Evolutionary conservation across 192 early-diverging fungal species (phyloP).

Genomic region (Podila verticillata): DNA sequence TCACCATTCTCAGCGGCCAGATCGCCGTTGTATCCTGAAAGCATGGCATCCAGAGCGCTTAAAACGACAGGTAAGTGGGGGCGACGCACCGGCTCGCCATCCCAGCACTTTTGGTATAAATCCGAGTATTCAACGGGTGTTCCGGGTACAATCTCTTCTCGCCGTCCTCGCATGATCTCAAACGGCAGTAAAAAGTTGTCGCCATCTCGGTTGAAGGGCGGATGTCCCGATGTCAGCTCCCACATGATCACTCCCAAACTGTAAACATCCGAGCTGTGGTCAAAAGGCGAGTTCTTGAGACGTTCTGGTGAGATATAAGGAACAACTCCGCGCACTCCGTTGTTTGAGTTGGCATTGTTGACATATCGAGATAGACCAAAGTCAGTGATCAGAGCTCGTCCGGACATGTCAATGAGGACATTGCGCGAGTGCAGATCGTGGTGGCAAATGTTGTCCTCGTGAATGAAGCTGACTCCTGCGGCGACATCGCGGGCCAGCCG

Average conservation of each 20-base stretch:
- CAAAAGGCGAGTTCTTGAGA: slow-evolving; percentile 32
- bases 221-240: slow-evolving; percentile 47
- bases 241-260: slow-evolving; percentile 57
- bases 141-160: slow-evolving; percentile 40
- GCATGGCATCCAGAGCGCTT: slow-evolving; percentile 12
- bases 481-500: slow-evolving; percentile 37
- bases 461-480: slow-evolving; percentile 51
- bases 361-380: slow-evolving; percentile 44
- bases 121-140: slow-evolving; percentile 48
- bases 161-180: slow-evolving; percentile 39
- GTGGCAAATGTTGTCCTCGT: slow-evolving; percentile 47
- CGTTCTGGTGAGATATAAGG: slow-evolving; percentile 55
- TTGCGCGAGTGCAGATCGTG: slow-evolving; percentile 52
- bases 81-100: slow-evolving; percentile 45
- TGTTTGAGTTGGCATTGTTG: slow-evolving; percentile 42
- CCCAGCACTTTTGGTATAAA: slow-evolving; percentile 55
- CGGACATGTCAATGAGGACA: slow-evolving; percentile 48
- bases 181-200: slow-evolving; percentile 42
- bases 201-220: slow-evolving; percentile 39
- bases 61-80: slow-evolving; percentile 22
- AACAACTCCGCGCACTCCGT: slow-evolving; percentile 37
- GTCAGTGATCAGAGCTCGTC: slow-evolving; percentile 45
- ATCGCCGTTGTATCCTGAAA: background rate
- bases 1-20: slow-evolving; percentile 6
- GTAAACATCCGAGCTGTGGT: slow-evolving; percentile 51